Percentiles rank a stretch among this genome's conserved stretches.
Conservation (phyloP, 768 basidiomycete genomes). For the Russula dissimulans region DNA sequence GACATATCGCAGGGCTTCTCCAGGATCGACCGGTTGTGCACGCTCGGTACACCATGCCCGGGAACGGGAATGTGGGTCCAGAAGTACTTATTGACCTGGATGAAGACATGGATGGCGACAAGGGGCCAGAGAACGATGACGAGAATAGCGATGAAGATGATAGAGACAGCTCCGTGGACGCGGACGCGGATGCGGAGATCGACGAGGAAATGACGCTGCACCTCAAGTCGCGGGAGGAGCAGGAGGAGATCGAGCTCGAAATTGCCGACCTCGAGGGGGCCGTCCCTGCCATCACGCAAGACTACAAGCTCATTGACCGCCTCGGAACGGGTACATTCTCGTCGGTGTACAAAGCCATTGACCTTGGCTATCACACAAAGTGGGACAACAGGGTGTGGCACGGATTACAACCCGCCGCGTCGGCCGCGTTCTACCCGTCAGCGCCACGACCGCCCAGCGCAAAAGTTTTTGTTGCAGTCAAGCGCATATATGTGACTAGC, state of each 20-base stretch:
- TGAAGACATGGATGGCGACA: constrained; percentile 44
- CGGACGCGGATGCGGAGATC: constrained; percentile 32
- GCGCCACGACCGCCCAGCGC: constrained; percentile 31
- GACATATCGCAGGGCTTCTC: constrained; percentile 41
- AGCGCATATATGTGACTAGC: constrained; percentile 95
- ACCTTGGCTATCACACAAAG: constrained; percentile 61
- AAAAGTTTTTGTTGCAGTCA: constrained; percentile 83
- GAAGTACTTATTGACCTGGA: constrained; percentile 38
- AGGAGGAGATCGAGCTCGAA: constrained; percentile 64
- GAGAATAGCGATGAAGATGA: constrained; percentile 24
- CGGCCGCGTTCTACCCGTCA: constrained; percentile 60
- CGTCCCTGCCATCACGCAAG: constrained; percentile 53
- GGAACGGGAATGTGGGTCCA: not conserved
- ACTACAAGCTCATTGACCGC: constrained; percentile 80
- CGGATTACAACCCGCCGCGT: constrained; percentile 49
- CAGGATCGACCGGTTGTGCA: constrained; percentile 20
- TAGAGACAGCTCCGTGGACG: constrained; percentile 24
- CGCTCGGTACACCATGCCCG: constrained; percentile 9
- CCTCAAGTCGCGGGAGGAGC: constrained; percentile 56
- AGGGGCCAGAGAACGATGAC: constrained; percentile 27
- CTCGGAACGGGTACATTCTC: constrained; percentile 98
- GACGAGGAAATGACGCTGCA: constrained; percentile 56
- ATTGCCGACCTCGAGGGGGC: constrained; percentile 59
- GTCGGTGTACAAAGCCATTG: constrained; percentile 96
- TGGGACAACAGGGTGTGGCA: constrained; percentile 74